Conservation (phyloP, 176 grass and related monocot species). For the Phragmites australis region DNA sequence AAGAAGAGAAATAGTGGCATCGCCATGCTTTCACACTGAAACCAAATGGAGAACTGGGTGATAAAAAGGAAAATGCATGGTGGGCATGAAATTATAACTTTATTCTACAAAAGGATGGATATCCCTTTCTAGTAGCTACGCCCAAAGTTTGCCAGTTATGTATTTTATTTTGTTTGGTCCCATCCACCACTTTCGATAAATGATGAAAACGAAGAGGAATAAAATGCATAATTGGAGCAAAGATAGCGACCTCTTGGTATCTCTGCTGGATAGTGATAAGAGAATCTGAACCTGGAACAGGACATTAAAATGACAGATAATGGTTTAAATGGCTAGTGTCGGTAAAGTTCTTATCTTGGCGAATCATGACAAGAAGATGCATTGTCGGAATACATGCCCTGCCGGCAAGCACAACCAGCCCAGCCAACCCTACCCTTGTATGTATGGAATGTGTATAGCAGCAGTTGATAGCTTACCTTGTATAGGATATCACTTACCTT, state of each 20-base stretch:
- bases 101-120: conserved; percentile 52
- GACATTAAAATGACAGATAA: conserved; percentile 55
- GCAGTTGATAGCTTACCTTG: too few relatives aligned
- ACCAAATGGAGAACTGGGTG: conserved; percentile 31
- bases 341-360: conserved; percentile 59
- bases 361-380: conserved; percentile 55
- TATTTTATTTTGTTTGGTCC: conserved; percentile 44
- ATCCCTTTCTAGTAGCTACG: conserved; percentile 55
- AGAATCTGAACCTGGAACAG: conserved; percentile 60
- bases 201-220: conserved; percentile 48
- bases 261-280: conserved; percentile 49
- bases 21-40: conserved; percentile 53
- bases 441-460: too few relatives aligned
- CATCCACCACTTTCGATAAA: conserved; percentile 49
- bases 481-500: too few relatives aligned
- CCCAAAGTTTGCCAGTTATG: conserved; percentile 29
- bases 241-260: conserved; percentile 51
- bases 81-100: conserved; percentile 59
- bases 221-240: conserved; percentile 49
- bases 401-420: too few relatives aligned
- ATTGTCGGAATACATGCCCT: not conserved
- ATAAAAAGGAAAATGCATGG: conserved; percentile 52
- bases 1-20: conserved; percentile 53
- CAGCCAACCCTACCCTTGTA: too few relatives aligned
- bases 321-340: conserved; percentile 46